Evolutionary conservation across 148 eudicot species (phyloP), one percentile per base, ranked within the genome.

Genomic region (Nepenthes mirabilis): DNA sequence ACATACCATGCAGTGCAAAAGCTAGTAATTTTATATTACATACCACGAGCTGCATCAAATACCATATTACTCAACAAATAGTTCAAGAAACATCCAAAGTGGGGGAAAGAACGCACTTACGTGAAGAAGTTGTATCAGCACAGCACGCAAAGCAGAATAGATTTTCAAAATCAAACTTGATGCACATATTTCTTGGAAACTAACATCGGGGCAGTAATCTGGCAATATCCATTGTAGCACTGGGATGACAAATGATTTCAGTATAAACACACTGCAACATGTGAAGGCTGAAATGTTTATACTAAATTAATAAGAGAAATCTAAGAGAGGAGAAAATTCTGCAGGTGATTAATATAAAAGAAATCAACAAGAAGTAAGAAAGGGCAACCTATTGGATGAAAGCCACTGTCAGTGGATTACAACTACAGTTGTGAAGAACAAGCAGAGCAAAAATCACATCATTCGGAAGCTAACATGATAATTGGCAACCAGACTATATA

Each of bases 221-320:
- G 98, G 98, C 73, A 91, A 83, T 60, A 91, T 82, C 90, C 91
- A 83, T 70, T 82, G 72, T 63, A 91, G 68, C 43, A 75, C 63
- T 43, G 94, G 94, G 70, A 76, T 70, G 72, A 90, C 70, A 59
- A 83, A 76, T 52, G 86, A 77, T 64, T 81, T 82, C 62, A 91
- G 69, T 64, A 81, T 62, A 77, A 72, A 71, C 56, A 86, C 84
- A 82, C 96, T 91, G 98, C 91, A 83, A 74, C 49, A 53, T 11
- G 11, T 58, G 33, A 49, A 49, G 65, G 14, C 12, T 37, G 13
- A 37, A 43, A 14, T 57, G 13, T 36, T 34, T 34, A 14, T 11
- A 64, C 37, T 1, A 36, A n/a, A 34, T 55, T 5, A 62, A 43
- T 14, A 33, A 9, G 49, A 10, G 23, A 47, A 33, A 14, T 7